Evolutionary conservation across 1,284 basidiomycete genomes (phyloP).

Genomic region (Naganishia sp.): DNA sequence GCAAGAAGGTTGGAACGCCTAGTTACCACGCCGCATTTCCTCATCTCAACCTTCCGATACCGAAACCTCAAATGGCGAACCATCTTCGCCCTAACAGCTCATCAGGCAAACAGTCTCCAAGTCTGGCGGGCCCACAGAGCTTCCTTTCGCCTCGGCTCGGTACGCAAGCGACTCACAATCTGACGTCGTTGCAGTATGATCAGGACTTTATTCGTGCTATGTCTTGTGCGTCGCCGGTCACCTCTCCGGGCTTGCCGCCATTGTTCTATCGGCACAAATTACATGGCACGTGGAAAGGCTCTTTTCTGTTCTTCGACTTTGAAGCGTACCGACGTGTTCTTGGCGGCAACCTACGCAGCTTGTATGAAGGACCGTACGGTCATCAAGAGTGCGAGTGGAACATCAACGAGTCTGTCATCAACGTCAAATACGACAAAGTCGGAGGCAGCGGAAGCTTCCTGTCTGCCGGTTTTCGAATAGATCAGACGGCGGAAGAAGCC

Average conservation of each 20-base stretch:
- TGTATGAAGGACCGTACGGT: conserved; percentile 53
- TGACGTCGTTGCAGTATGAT: conserved; percentile 38
- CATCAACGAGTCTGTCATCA: conserved; percentile 50
- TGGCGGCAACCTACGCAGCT: conserved; percentile 52
- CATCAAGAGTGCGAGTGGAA: conserved; percentile 49
- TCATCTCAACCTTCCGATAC: conserved; percentile 11
- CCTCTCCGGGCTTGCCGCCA: conserved; percentile 53
- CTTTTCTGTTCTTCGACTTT: conserved; percentile 60
- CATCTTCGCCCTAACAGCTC: background rate
- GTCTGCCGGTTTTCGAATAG: conserved; percentile 45
- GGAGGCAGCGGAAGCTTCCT: conserved; percentile 48
- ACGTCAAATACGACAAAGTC: conserved; percentile 45
- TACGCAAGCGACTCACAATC: background rate
- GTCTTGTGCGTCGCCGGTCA: conserved; percentile 54
- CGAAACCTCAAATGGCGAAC: background rate
- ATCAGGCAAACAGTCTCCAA: too few relatives aligned
- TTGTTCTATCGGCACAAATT: conserved; percentile 52
- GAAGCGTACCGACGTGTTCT: conserved; percentile 57
- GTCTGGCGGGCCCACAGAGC: background rate
- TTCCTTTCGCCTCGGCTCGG: background rate
- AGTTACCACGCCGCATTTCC: conserved; percentile 20
- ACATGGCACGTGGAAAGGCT: conserved; percentile 58
- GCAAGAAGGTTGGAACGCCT: conserved; percentile 23
- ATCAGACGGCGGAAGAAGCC: conserved; percentile 37
- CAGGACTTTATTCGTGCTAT: conserved; percentile 53